Percentiles rank a stretch among this genome's conserved stretches.
Conservation (phyloP, 2,329 filamentous ascomycete species). For the Talaromyces atroroseus region DNA sequence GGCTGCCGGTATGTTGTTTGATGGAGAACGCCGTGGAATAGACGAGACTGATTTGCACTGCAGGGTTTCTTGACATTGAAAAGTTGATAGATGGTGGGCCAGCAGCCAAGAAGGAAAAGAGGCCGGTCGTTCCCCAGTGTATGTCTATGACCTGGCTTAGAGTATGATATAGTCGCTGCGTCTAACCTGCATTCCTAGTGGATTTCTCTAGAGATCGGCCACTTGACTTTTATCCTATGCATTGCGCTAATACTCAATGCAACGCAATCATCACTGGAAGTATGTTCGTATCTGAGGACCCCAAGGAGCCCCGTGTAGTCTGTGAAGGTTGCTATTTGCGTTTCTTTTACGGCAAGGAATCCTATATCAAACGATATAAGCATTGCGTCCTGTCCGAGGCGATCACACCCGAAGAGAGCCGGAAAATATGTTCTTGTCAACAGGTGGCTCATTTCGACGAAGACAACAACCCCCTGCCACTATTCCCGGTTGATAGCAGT, state of each 20-base stretch:
- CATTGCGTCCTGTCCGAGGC: conserved; percentile 24
- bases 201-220: neutral
- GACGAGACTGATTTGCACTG: conserved; percentile 4
- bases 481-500: too few relatives aligned
- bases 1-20: neutral
- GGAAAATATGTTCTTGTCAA: conserved; percentile 24
- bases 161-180: neutral
- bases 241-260: conserved; percentile 17
- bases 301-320: conserved; percentile 14
- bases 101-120: conserved; percentile 19
- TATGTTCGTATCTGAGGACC: conserved; percentile 18
- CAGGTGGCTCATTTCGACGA: too few relatives aligned
- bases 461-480: too few relatives aligned
- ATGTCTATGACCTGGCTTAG: too few relatives aligned
- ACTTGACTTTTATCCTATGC: conserved; percentile 8
- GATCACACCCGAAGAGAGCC: conserved; percentile 21
- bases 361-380: conserved; percentile 31
- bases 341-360: conserved; percentile 22
- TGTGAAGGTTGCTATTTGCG: conserved; percentile 33
- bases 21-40: neutral
- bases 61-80: conserved; percentile 35
- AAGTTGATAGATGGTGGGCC: conserved; percentile 34
- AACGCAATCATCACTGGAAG: conserved; percentile 22
- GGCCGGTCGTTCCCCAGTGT: conserved; percentile 20
- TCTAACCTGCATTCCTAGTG: neutral